Evolutionary conservation across 495 filamentous ascomycete genomes (phyloP), one percentile per base, ranked within the genome.

Genomic region (Penicillium cinerascens): DNA sequence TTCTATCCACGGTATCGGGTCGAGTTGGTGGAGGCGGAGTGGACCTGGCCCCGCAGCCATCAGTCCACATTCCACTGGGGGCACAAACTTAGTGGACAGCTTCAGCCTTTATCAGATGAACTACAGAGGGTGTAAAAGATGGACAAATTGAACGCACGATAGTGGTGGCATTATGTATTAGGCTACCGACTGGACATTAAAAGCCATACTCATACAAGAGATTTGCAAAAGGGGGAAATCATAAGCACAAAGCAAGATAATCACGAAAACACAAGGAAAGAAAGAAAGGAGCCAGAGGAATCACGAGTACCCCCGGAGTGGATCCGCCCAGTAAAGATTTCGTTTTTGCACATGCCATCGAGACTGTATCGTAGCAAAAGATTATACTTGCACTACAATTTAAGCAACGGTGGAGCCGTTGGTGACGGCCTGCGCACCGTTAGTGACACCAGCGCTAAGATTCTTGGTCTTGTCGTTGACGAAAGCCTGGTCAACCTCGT

Each of bases 401-500:
- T 59, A 68, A 5, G 55, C 36, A 21, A 48, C 48, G 50, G 69
- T 64, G 41, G 65, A 59, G 0, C 56, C 61, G 27, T 59, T 53
- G 23, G 58, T 54, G 18, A 54, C 44, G 23, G 55, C 54, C 1
- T 56, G 54, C 13, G 61, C 25, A 13, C 59, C 57, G 6, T 48
- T 37, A 4, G 54, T 45, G 8, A 52, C 20, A 17, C 59, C 58
- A 13, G 52, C 48, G n/a, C 52, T 44, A 22, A 60, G 8, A 11
- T 46, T 20, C n/a, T 49, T 41, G 25, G 57, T 43, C 49, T 66
- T 66, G 50, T 51, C 65, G 25, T 61, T 67, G 59, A 69, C 68
- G 49, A 83, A 81, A 5, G 78, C 76, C 44, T 80, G 60, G 57
- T 81, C 75, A 29, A 83, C 70, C 60, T 84, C 75, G 52, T 75